Evolutionary conservation across 2,329 filamentous ascomycete genomes (phyloP), one percentile per base, ranked within the genome.

Genomic region (Penicillium crustosum): DNA sequence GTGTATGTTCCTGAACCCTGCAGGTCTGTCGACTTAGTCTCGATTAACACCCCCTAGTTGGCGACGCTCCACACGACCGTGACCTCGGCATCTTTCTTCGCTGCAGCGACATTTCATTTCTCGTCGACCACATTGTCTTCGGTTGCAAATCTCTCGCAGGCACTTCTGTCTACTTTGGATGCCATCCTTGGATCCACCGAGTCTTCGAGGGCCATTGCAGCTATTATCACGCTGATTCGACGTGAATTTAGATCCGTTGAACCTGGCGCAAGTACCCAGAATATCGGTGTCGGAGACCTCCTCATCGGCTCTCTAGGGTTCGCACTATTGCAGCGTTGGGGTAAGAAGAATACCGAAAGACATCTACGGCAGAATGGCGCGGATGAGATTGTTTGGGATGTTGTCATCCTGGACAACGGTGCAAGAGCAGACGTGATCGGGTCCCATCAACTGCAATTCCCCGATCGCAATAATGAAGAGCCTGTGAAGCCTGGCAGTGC

Each of bases 401-500:
- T 78, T 38, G 78, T 80, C 45, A 79, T 80, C 21, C 67, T 80
- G 33, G 78, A 80, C 58, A 77, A 74, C 58, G 78, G 78, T 6
- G 62, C 75, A 45, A 72, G 78, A 55, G 78, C 78, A 29, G 78
- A 80, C 61, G 78, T 80, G 47, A 71, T 80, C 19, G 76, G 74
- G n/a, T 76, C 74, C 38, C 73, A 72, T 56, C 70, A 70, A 49
- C 68, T 73, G 41, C 70, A 69, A 43, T 73, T 70, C 50, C 48
- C 64, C 7, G 60, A 64, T 25, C 53, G 60, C 43, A 76, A 77
- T 3, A 74, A 79, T 10, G 79, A 83, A 35, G 78, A 80, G 25
- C 67, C 79, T 2, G 74, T 71, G 70, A 42, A 78, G 74, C 44
- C 79, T 84, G 49, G 84, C 77, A 69, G 80, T 75, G 61, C 86